Evolutionary conservation across 768 basidiomycete genomes (phyloP).

Genomic region (Boletellus sp.): DNA sequence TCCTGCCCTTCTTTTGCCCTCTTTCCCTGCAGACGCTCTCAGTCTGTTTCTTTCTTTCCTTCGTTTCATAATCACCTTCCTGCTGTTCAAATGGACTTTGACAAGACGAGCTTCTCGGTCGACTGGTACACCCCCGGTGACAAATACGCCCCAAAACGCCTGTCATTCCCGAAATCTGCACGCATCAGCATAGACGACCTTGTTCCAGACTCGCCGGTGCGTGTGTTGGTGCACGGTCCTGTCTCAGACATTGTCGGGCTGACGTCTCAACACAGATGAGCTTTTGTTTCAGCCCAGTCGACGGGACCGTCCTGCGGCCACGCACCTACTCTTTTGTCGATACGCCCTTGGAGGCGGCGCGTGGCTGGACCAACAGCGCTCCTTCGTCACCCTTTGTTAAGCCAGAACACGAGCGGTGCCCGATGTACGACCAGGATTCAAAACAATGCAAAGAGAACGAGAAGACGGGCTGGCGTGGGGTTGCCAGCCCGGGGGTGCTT

Average conservation of each 20-base stretch:
- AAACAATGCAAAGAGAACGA: slow-evolving; percentile 3
- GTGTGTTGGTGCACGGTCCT: slow-evolving; percentile 6
- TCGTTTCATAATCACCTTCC: slow-evolving; percentile 2
- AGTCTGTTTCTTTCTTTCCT: slow-evolving; percentile 2
- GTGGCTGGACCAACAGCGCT: slow-evolving; percentile 19
- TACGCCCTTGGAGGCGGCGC: slow-evolving; percentile 14
- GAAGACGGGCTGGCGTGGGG: not conserved
- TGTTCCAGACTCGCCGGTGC: slow-evolving; percentile 26
- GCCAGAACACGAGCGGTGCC: slow-evolving; percentile 1
- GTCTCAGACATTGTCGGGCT: not conserved
- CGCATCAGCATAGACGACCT: slow-evolving; percentile 31
- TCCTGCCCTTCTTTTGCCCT: not conserved
- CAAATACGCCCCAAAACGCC: slow-evolving; percentile 21
- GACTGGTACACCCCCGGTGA: slow-evolving; percentile 32
- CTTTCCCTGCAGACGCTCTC: slow-evolving; percentile 1
- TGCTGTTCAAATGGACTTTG: slow-evolving; percentile 30
- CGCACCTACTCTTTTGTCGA: slow-evolving; percentile 17
- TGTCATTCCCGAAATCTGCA: slow-evolving; percentile 34
- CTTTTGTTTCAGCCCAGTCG: slow-evolving; percentile 21
- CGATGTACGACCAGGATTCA: slow-evolving; percentile 6
- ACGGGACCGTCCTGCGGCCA: slow-evolving; percentile 7
- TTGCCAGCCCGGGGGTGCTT: slow-evolving; percentile 6
- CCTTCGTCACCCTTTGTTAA: slow-evolving; percentile 11
- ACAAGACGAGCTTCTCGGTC: slow-evolving; percentile 29
- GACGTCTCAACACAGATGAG: slow-evolving; percentile 15